Conservation (phyloP, 2,329 filamentous ascomycete species). For the Basipetospora chlamydospora region DNA sequence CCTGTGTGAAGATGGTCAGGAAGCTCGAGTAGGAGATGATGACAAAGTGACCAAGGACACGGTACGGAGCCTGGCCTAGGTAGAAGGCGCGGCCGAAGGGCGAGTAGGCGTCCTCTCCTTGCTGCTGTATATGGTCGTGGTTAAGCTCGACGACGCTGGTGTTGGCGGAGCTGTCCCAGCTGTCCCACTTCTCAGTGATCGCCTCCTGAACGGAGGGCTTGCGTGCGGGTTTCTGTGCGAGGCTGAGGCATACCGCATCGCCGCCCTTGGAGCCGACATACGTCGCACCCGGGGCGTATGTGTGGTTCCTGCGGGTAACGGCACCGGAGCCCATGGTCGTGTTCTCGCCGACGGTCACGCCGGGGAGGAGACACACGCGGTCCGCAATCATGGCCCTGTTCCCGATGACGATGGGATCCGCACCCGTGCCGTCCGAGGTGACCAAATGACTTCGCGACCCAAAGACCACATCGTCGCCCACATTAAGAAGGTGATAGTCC, state of each 20-base stretch:
- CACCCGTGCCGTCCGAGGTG: slow-evolving; percentile 35
- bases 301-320: slow-evolving; percentile 28
- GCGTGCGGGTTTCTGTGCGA: no score
- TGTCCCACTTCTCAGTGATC: background rate
- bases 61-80: slow-evolving; percentile 31
- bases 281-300: slow-evolving; percentile 28
- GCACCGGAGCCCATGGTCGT: slow-evolving; percentile 40
- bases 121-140: no score
- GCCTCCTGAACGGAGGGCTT: background rate
- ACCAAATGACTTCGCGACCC: slow-evolving; percentile 38
- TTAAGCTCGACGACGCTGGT: background rate
- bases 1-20: slow-evolving; percentile 27
- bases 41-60: slow-evolving; percentile 28
- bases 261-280: slow-evolving; percentile 38
- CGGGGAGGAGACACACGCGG: slow-evolving; percentile 35
- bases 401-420: slow-evolving; percentile 29
- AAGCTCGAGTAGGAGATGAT: slow-evolving; percentile 36
- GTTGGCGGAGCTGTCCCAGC: slow-evolving; percentile 1
- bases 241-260: slow-evolving; percentile 30
- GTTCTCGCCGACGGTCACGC: slow-evolving; percentile 30
- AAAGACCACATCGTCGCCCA: slow-evolving; percentile 46
- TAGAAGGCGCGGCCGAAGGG: slow-evolving; percentile 45
- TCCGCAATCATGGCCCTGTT: slow-evolving; percentile 42
- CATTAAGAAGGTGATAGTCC: slow-evolving; percentile 38
- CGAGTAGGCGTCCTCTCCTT: slow-evolving; percentile 13